Base-by-base conservation (phyloP, 176 grass and related monocot genomes). In the Pontederia crassipes region DNA sequence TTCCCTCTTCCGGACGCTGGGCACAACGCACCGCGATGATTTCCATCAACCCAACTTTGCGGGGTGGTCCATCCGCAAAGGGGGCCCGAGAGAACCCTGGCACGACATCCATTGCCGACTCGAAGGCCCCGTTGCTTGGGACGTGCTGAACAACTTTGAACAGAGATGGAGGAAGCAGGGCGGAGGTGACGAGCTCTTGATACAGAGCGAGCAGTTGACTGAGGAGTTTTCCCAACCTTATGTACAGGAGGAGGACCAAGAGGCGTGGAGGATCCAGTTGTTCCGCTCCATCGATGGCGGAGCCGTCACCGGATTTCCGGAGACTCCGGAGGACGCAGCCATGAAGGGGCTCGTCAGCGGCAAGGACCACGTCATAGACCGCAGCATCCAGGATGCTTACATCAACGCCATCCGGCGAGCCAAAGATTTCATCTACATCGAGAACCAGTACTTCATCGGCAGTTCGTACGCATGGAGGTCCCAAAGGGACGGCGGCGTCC, bases 391-490 rank as follows among this genome's bases (percentile, higher is more conserved):
- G 72, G 78, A 85, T 59, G 75, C 86, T 11, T 89, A 89, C 75
- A 89, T 89, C 63, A 67, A 85, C n/a, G 81, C 81, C 40, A 89
- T 85, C 48, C 81, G 81, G 2, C 71, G 78, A 11, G 86, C 86
- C 2, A 20, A 48, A 27, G 68, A 82, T 65, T 89, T 89, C 75
- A 45, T 89, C 72, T 89, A 89, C 71, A 81, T 82, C 57, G 81
- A 89, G 75, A 89, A 85, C 75, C 86, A 89, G 69, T 89, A 89
- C 72, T 89, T 89, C 28, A 59, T 85, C 0, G 81, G 86, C 13
- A 82, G 81, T 68, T 89, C 86, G 15, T 79, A 89, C 54, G 82
- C 55, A 17, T 85, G 86, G 81, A 57, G 17, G 7, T 20, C 47
- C 32, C 32, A 40, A 20, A 49, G 12, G 12, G 67, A 76, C 1